phyloP scores from a whole-genome alignment of 2,329 filamentous ascomycete species.

The Allantophomopsis cytisporea region DNA sequence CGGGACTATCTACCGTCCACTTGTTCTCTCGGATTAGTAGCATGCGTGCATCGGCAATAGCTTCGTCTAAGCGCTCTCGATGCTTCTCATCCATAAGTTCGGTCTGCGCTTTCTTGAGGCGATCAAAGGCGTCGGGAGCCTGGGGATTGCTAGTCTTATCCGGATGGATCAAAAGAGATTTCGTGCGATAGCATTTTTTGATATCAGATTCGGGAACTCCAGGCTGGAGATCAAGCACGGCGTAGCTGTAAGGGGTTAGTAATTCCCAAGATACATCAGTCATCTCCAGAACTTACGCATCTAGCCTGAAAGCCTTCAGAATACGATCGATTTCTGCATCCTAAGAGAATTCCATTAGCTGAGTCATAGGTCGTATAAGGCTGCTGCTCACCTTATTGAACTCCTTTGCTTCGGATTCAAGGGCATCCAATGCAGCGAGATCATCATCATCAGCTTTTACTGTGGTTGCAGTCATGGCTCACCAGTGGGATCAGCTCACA shows the following conservation, averaged over 20 bases:
- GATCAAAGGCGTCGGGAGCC: slow-evolving; percentile 91
- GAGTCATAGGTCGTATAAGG: neutral
- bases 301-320: slow-evolving; percentile 72
- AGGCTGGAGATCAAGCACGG: slow-evolving; percentile 88
- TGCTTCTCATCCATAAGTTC: slow-evolving; percentile 90
- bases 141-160: slow-evolving; percentile 89
- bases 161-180: slow-evolving; percentile 97
- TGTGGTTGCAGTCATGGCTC: slow-evolving; percentile 13
- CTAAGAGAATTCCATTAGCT: slow-evolving; percentile 26
- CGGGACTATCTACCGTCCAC: slow-evolving; percentile 77
- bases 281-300: slow-evolving; percentile 37
- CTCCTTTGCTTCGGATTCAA: slow-evolving; percentile 78
- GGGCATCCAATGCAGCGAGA: slow-evolving; percentile 63
- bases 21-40: slow-evolving; percentile 89
- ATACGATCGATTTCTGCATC: slow-evolving; percentile 95
- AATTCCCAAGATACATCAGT: neutral
- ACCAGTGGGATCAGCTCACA: slow-evolving; percentile 5
- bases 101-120: slow-evolving; percentile 87
- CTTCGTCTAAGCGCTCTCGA: slow-evolving; percentile 76
- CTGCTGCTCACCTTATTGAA: slow-evolving; percentile 62
- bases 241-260: slow-evolving; percentile 44
- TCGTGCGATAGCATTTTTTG: slow-evolving; percentile 86
- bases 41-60: slow-evolving; percentile 91
- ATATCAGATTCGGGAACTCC: slow-evolving; percentile 94
- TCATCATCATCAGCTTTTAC: slow-evolving; percentile 32